Conservation (phyloP, 345 rosid genomes). For the Eucalyptus albens region DNA sequence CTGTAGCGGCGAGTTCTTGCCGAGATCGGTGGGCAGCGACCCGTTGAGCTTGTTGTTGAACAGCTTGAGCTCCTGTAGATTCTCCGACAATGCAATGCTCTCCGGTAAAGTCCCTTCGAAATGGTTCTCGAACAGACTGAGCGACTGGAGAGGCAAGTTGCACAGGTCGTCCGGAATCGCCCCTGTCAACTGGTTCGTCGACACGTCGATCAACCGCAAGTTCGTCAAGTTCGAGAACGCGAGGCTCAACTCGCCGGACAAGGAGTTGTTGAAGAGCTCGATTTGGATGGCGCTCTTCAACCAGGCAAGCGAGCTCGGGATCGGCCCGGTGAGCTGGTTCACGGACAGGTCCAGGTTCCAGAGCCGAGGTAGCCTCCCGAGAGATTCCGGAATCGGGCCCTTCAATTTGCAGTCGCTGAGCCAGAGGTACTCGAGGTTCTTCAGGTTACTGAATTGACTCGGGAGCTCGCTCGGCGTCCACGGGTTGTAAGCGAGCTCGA, state of each 20-base stretch:
- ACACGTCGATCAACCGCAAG: conserved; percentile 45
- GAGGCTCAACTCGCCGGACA: conserved; percentile 53
- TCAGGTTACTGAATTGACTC: conserved; percentile 35
- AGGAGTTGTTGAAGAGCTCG: conserved; percentile 62
- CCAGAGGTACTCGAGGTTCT: conserved; percentile 49
- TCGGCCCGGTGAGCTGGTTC: conserved; percentile 49
- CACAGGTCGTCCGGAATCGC: conserved; percentile 51
- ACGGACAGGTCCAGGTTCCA: conserved; percentile 34
- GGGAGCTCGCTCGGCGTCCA: conserved; percentile 41
- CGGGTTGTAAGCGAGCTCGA: conserved; percentile 49
- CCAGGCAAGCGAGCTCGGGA: conserved; percentile 48
- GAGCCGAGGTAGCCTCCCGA: conserved; percentile 24
- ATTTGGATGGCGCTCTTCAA: conserved; percentile 36
- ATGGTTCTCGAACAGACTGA: conserved; percentile 50
- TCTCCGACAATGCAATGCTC: conserved; percentile 42
- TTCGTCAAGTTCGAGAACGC: conserved; percentile 35
- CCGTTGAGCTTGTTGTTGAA: conserved; percentile 71
- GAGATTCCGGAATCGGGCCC: conserved; percentile 42
- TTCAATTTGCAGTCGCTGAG: conserved; percentile 31
- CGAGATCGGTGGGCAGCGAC: conserved; percentile 48
- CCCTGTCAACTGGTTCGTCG: conserved; percentile 55
- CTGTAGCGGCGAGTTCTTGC: conserved; percentile 39
- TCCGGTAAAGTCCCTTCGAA: conserved; percentile 64
- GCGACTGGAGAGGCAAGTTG: conserved; percentile 44
- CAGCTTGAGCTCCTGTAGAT: conserved; percentile 45